phyloP scores from a whole-genome alignment of 2,329 filamentous ascomycete species.

The Aspergillus piperis region DNA sequence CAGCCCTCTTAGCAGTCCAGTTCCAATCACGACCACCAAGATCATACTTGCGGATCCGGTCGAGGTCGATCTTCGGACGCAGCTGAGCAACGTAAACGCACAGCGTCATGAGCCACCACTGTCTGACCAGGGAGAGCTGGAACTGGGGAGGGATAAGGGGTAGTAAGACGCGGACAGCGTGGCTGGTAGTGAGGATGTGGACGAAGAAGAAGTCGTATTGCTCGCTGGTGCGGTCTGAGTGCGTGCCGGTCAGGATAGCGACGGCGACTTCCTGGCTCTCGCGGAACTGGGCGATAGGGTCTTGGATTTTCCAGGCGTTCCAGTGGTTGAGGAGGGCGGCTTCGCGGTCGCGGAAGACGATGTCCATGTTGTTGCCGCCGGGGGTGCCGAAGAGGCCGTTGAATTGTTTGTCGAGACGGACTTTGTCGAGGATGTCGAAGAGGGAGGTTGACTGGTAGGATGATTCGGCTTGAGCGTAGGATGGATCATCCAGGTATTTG shows the following conservation, averaged over 20 bases:
- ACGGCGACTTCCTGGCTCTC: slow-evolving; percentile 63
- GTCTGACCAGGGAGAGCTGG: slow-evolving; percentile 72
- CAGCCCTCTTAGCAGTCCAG: slow-evolving; percentile 69
- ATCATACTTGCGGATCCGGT: slow-evolving; percentile 62
- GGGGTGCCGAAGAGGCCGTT: slow-evolving; percentile 63
- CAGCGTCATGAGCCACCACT: slow-evolving; percentile 88
- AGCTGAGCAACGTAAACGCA: slow-evolving; percentile 74
- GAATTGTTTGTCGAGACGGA: slow-evolving; percentile 70
- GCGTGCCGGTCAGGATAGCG: slow-evolving; percentile 43
- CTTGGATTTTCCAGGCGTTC: slow-evolving; percentile 77
- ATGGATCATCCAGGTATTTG: slow-evolving; percentile 68
- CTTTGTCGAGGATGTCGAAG: slow-evolving; percentile 68
- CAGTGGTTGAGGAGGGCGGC: slow-evolving; percentile 78
- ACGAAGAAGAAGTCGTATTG: slow-evolving; percentile 81
- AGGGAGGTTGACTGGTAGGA: slow-evolving; percentile 63
- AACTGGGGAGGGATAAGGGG: slow-evolving; percentile 72
- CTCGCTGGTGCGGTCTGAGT: slow-evolving; percentile 33
- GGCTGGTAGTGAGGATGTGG: slow-evolving; percentile 79
- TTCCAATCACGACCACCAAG: slow-evolving; percentile 71
- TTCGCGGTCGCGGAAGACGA: slow-evolving; percentile 69
- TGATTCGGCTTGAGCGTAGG: slow-evolving; percentile 65
- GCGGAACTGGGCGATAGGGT: slow-evolving; percentile 73
- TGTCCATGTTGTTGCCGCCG: slow-evolving; percentile 64
- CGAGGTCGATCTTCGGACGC: slow-evolving; percentile 70
- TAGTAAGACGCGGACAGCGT: slow-evolving; percentile 83